These are phyloP conservation scores for Halenospora varia DNA, from an alignment of 495 filamentous ascomycete species.

Conservation along the genomic window DNA sequence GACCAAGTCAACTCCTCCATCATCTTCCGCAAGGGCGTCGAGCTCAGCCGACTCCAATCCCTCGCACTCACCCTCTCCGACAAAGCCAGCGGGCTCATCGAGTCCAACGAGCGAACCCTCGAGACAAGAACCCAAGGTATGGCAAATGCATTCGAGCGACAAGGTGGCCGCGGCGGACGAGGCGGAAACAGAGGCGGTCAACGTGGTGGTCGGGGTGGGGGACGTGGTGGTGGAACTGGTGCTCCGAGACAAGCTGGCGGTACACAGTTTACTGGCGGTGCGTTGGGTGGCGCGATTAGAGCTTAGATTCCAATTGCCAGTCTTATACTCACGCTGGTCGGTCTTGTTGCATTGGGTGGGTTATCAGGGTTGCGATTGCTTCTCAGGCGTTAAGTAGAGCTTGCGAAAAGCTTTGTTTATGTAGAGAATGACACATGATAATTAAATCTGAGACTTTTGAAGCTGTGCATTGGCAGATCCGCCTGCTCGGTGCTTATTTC, in stretches of 20 bases:
- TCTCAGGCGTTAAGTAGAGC: background rate
- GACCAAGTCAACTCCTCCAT: constrained; percentile 97
- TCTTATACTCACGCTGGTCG: too few species aligned
- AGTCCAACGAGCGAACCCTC: constrained; percentile 93
- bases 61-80: constrained; percentile 89
- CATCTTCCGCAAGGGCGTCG: constrained; percentile 99
- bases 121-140: constrained; percentile 96
- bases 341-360: constrained; percentile 26
- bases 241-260: constrained; percentile 52
- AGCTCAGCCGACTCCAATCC: constrained; percentile 92
- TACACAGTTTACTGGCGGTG: constrained; percentile 55
- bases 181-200: constrained; percentile 66
- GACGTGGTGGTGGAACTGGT: constrained; percentile 45
- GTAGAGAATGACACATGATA: background rate
- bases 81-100: constrained; percentile 92
- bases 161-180: constrained; percentile 71
- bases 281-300: constrained; percentile 50
- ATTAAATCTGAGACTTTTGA: background rate
- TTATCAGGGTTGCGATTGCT: constrained; percentile 13
- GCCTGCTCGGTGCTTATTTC: too few species aligned
- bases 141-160: constrained; percentile 88
- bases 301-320: constrained; percentile 39
- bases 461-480: too few species aligned
- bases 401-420: constrained; percentile 18
- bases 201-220: constrained; percentile 66